Evolutionary conservation across 805 yeast species (phyloP).

Genomic region (Candida multigemmis): DNA sequence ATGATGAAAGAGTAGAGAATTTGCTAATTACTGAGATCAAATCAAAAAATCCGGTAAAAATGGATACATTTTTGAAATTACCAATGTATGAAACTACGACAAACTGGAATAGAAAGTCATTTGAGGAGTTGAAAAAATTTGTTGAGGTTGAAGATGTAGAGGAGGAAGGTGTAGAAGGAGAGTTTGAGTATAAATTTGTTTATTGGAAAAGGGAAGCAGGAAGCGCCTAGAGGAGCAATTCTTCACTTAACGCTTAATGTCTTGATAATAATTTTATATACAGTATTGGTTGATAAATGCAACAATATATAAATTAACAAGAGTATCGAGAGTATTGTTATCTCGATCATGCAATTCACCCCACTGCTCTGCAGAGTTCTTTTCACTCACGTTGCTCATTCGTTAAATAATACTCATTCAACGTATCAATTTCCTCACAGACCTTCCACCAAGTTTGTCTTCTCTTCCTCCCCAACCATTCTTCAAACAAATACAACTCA

Average conservation of each 20-base stretch:
- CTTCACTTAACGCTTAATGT: too few species aligned
- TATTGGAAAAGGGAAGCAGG: too few species aligned
- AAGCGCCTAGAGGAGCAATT: too few species aligned
- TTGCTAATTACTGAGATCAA: slow-evolving; percentile 64
- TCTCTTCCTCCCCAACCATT: slow-evolving; percentile 10
- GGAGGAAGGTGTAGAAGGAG: slow-evolving; percentile 12
- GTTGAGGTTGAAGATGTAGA: slow-evolving; percentile 15
- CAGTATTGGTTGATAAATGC: too few species aligned
- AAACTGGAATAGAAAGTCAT: slow-evolving; percentile 27
- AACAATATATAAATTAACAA: too few species aligned
- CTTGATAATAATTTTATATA: too few species aligned
- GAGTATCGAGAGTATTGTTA: too few species aligned
- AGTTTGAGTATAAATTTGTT: too few species aligned
- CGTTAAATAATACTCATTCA: slow-evolving; percentile 20
- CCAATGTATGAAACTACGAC: slow-evolving; percentile 8
- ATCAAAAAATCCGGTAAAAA: slow-evolving; percentile 28
- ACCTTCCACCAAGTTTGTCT: slow-evolving; percentile 18
- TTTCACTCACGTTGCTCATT: too few species aligned
- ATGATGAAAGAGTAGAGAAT: slow-evolving; percentile 36
- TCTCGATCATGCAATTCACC: too few species aligned
- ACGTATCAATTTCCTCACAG: slow-evolving; percentile 18
- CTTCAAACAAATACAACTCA: slow-evolving; percentile 23
- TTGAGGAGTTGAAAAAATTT: slow-evolving; percentile 25
- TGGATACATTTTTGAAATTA: slow-evolving; percentile 65
- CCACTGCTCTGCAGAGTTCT: too few species aligned